These are phyloP conservation scores for Hirsutella minnesotensis DNA, from an alignment of 2,329 filamentous ascomycete species.

Conservation along the genomic window DNA sequence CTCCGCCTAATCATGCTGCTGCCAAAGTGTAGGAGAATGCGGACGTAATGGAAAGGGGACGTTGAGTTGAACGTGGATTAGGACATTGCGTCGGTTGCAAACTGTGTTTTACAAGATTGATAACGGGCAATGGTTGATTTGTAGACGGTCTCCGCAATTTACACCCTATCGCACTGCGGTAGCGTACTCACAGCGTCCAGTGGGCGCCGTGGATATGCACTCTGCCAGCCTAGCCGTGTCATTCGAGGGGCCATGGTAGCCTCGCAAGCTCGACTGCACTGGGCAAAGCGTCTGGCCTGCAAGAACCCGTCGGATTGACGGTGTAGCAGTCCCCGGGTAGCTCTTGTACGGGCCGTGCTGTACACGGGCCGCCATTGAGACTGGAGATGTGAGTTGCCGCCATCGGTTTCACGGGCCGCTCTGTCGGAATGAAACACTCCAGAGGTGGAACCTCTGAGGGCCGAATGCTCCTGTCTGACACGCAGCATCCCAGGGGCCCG, in stretches of 20 bases:
- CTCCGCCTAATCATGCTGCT: too few relatives aligned
- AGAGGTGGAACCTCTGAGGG: too few relatives aligned
- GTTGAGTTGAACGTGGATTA: too few relatives aligned
- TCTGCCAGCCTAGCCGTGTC: conserved; percentile 3
- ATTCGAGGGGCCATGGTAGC: neutral
- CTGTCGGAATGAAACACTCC: conserved; percentile 1
- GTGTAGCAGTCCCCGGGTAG: neutral
- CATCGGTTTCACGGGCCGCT: conserved; percentile 2
- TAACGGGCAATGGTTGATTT: too few relatives aligned
- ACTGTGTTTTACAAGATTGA: too few relatives aligned
- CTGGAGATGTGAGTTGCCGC: neutral
- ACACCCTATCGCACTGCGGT: too few relatives aligned
- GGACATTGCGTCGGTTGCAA: too few relatives aligned
- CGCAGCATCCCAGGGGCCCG: neutral
- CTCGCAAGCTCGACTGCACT: conserved; percentile 23
- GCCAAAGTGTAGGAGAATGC: too few relatives aligned
- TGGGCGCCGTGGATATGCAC: neutral
- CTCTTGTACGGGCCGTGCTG: neutral
- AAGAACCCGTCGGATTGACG: conserved; percentile 2
- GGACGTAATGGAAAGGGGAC: too few relatives aligned
- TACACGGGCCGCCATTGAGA: conserved; percentile 1
- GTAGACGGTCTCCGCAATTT: too few relatives aligned
- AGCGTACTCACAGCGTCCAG: too few relatives aligned
- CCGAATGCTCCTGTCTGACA: neutral
- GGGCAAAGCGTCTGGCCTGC: conserved; percentile 12